Evolutionary conservation across 768 basidiomycete species (phyloP).

Genomic region (Suillus hirtellus): DNA sequence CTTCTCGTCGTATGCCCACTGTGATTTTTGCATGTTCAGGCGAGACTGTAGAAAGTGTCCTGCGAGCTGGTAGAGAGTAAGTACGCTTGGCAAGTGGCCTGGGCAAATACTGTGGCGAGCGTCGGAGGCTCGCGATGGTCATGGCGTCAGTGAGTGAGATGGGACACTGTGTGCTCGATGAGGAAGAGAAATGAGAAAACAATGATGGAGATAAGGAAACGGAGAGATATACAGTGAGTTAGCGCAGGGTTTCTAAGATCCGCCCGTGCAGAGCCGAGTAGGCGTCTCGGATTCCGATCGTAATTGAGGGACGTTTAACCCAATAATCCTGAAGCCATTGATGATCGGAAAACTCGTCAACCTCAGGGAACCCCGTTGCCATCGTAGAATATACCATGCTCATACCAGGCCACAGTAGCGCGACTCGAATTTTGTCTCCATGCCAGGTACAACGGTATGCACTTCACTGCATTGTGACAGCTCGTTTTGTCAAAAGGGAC

Average conservation of each 20-base stretch:
- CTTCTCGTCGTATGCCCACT: slow-evolving; percentile 72
- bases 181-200: not conserved
- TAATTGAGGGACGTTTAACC: not conserved
- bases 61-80: slow-evolving; percentile 19
- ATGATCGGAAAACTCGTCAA: not conserved
- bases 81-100: slow-evolving; percentile 19
- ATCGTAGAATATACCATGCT: not conserved
- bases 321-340: not conserved
- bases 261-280: not conserved
- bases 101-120: slow-evolving; percentile 10
- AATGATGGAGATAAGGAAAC: not conserved
- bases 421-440: not conserved
- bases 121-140: slow-evolving; percentile 10
- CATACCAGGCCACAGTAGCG: not conserved
- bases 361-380: not conserved
- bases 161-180: not conserved
- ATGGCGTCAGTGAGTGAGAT: not conserved
- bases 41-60: slow-evolving; percentile 23
- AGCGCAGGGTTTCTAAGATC: slow-evolving; percentile 3
- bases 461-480: not conserved
- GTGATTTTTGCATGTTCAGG: slow-evolving; percentile 35
- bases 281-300: slow-evolving; percentile 1
- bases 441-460: not conserved
- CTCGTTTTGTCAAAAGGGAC: not conserved
- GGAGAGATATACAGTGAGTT: not conserved